These are phyloP conservation scores for Blepharisma stoltei DNA, from an alignment of 73 alveolate species.

Conservation along the genomic window DNA sequence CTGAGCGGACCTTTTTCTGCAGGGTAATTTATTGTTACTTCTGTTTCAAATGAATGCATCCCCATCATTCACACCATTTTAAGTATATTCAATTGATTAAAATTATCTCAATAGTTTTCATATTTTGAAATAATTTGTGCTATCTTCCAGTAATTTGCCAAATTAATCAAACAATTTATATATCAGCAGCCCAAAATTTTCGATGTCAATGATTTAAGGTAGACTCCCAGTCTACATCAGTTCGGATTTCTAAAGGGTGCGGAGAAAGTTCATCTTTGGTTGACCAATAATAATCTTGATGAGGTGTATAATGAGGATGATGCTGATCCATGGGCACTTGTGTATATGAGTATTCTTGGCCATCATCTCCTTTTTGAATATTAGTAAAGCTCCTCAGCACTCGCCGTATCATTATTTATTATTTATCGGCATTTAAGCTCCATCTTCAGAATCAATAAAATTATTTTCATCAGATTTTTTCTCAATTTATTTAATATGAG, in stretches of 20 bases:
- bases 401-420: not conserved
- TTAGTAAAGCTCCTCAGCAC: not conserved
- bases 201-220: not conserved
- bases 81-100: too few relatives aligned
- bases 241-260: not conserved
- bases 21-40: conserved; percentile 79
- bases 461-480: too few relatives aligned
- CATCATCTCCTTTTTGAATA: conserved; percentile 15
- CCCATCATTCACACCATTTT: conserved; percentile 18
- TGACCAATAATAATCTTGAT: not conserved
- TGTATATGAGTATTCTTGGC: conserved; percentile 13
- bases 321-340: conserved; percentile 14
- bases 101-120: too few relatives aligned
- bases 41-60: conserved; percentile 54
- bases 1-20: conserved; percentile 87
- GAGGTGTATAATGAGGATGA: conserved; percentile 34
- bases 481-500: too few relatives aligned
- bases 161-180: too few relatives aligned
- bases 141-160: too few relatives aligned
- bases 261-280: not conserved
- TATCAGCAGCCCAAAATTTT: not conserved
- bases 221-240: conserved; percentile 13
- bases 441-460: too few relatives aligned
- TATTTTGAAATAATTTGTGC: too few relatives aligned
- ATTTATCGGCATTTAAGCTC: too few relatives aligned